A percentile compares a stretch with the other conserved stretches of the same genome.
Evolutionary conservation across 2,329 filamentous ascomycete species (phyloP).

Genomic region (Cladophialophora exuberans): DNA sequence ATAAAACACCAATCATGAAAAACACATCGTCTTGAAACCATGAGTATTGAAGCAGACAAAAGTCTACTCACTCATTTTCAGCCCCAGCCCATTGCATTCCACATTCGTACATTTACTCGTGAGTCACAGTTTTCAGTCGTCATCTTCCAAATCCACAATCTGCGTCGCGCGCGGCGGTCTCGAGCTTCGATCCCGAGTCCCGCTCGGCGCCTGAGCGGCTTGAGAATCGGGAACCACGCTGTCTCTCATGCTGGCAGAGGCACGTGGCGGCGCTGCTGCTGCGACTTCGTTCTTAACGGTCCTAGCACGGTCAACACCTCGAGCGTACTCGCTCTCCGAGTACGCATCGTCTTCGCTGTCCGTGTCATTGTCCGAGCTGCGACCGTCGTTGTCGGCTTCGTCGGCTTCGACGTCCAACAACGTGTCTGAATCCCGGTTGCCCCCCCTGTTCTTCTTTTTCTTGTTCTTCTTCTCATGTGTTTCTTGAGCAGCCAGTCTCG

Average conservation of each 20-base stretch:
- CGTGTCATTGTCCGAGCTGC: too few relatives aligned
- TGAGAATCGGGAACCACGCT: neutral
- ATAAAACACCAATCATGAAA: too few relatives aligned
- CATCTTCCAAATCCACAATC: constrained; percentile 15
- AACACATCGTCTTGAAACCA: too few relatives aligned
- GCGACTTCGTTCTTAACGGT: neutral
- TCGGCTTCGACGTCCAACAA: constrained; percentile 26
- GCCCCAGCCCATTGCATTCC: too few relatives aligned
- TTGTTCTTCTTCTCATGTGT: constrained; percentile 29
- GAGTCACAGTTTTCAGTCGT: too few relatives aligned
- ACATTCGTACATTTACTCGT: too few relatives aligned
- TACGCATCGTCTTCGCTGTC: too few relatives aligned
- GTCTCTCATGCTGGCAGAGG: neutral
- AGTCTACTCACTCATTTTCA: too few relatives aligned
- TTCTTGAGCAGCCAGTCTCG: constrained; percentile 37
- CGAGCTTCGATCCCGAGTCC: neutral
- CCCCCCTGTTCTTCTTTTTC: neutral
- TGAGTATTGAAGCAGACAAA: too few relatives aligned
- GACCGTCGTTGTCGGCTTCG: constrained; percentile 27
- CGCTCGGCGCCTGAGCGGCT: neutral
- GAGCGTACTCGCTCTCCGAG: constrained; percentile 23
- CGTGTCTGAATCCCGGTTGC: constrained; percentile 24
- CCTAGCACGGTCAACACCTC: constrained; percentile 16
- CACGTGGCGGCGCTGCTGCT: too few relatives aligned
- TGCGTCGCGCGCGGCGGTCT: neutral